Conservation (phyloP, 495 filamentous ascomycete genomes). For the Pyrenula aspistea region DNA sequence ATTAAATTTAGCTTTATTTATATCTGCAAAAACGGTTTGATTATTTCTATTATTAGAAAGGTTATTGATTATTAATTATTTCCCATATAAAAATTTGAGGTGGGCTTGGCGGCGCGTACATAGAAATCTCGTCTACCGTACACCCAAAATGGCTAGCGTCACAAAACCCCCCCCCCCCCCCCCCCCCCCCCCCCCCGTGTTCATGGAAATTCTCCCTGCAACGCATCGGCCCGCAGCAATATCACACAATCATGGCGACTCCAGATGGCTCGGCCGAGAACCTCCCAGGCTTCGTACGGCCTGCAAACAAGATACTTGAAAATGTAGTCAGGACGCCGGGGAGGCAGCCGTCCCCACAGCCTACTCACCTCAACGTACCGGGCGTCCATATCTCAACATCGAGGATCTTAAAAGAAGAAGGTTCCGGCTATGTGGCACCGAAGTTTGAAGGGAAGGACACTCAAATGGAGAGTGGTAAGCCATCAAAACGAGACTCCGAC, state of each 20-base stretch:
- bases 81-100: no score
- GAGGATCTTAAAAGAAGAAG: conserved; percentile 69
- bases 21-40: no score
- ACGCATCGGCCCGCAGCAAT: no score
- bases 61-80: no score
- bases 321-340: conserved; percentile 43
- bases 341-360: conserved; percentile 76
- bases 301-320: conserved; percentile 48
- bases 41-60: no score
- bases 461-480: conserved; percentile 81
- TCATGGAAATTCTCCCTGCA: no score
- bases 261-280: neutral
- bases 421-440: conserved; percentile 90
- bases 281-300: neutral
- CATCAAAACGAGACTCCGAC: neutral
- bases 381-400: conserved; percentile 29
- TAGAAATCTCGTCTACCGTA: no score
- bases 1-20: no score
- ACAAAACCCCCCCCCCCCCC: no score
- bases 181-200: no score
- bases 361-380: conserved; percentile 77
- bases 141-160: no score
- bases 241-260: neutral
- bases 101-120: no score
- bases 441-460: conserved; percentile 89